Evolutionary conservation across 306 rosid species (phyloP).

Genomic region (Cajanus cajan): DNA sequence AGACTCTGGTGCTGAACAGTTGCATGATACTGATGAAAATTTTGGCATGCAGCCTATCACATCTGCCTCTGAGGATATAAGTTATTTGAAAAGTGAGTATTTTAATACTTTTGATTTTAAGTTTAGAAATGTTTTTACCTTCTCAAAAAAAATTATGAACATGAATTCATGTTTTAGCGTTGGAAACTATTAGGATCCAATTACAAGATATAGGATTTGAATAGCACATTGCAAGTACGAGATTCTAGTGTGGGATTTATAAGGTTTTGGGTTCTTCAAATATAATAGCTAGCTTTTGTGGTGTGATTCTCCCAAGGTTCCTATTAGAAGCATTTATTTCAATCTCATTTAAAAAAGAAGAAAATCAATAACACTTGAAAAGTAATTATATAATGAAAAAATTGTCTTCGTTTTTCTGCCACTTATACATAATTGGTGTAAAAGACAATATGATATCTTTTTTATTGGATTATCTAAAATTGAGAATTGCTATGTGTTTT

Average conservation of each 20-base stretch:
- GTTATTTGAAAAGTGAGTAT: constrained; percentile 74
- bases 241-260: too few relatives aligned
- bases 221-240: too few relatives aligned
- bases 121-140: not conserved
- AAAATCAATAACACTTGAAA: not conserved
- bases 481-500: not conserved
- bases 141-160: not conserved
- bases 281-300: too few relatives aligned
- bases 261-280: too few relatives aligned
- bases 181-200: not conserved
- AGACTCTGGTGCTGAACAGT: constrained; percentile 44
- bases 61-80: constrained; percentile 67
- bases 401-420: constrained; percentile 3
- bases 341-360: not conserved
- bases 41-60: constrained; percentile 53
- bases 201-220: too few relatives aligned
- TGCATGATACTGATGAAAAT: constrained; percentile 40
- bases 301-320: too few relatives aligned
- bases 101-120: not conserved
- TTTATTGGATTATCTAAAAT: constrained; percentile 10
- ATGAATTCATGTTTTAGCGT: constrained; percentile 3
- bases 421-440: not conserved
- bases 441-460: not conserved
- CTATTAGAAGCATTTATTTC: not conserved
- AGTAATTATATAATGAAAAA: constrained; percentile 1